Conservation (phyloP, 2,329 filamentous ascomycete genomes). For the Verticillium zaregamsianum region DNA sequence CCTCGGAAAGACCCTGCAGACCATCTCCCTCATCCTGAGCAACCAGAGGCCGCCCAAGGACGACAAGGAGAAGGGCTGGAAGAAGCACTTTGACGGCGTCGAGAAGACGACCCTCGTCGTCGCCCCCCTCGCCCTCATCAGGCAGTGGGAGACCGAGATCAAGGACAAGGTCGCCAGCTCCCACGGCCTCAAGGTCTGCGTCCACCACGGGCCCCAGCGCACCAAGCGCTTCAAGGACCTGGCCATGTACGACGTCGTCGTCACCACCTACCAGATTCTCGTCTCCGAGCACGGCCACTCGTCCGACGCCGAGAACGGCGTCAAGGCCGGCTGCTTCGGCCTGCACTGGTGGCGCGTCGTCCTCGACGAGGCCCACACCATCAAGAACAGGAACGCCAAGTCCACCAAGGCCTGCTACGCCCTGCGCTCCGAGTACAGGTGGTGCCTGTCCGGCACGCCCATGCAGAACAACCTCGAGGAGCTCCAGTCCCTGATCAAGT, state of each 20-base stretch:
- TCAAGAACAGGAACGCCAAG: conserved; percentile 98
- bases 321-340: conserved; percentile 81
- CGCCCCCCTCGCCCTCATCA: conserved; percentile 87
- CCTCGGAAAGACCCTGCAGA: conserved; percentile 92
- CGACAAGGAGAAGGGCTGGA: conserved; percentile 53
- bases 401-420: conserved; percentile 89
- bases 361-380: conserved; percentile 93
- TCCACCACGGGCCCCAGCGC: conserved; percentile 85
- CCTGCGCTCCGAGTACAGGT: conserved; percentile 80
- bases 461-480: conserved; percentile 99
- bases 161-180: conserved; percentile 70
- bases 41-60: conserved; percentile 68
- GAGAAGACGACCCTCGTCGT: conserved; percentile 85
- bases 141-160: conserved; percentile 95
- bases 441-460: conserved; percentile 94
- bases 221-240: conserved; percentile 76
- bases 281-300: conserved; percentile 82
- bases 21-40: conserved; percentile 79
- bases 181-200: conserved; percentile 72
- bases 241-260: conserved; percentile 85
- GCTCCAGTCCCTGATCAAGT: conserved; percentile 87
- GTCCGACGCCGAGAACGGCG: conserved; percentile 53
- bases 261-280: conserved; percentile 94
- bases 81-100: conserved; percentile 64
- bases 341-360: conserved; percentile 94